phyloP scores from a whole-genome alignment of 352 stramenopile species.

The Thalassiosira livingstoniorum region DNA sequence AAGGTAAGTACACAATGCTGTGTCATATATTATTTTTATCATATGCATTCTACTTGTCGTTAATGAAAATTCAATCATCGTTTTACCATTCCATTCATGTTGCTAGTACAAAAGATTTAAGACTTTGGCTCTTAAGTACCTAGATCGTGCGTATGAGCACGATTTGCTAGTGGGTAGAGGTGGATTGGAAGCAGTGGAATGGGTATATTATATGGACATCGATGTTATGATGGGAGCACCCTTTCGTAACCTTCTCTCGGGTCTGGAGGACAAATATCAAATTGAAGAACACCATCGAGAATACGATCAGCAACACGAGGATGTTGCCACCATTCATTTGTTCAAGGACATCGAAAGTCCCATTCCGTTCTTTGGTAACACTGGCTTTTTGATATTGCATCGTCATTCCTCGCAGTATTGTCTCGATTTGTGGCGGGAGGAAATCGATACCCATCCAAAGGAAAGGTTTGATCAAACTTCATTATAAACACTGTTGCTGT shows the following conservation, averaged over 20 bases:
- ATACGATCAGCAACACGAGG: no score
- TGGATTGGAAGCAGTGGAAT: no score
- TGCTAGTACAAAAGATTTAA: slow-evolving; percentile 5
- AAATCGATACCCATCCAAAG: background rate
- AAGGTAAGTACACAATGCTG: no score
- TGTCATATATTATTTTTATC: no score
- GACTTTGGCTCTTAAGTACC: background rate
- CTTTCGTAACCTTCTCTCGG: background rate
- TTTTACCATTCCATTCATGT: no score
- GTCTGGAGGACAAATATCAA: background rate
- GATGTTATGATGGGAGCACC: slow-evolving; percentile 1
- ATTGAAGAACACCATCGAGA: no score
- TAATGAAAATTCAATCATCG: no score
- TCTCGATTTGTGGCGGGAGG: background rate
- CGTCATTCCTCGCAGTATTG: background rate
- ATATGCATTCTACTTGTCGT: no score
- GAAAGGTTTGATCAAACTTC: background rate
- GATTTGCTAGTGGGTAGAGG: no score
- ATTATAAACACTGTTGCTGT: background rate
- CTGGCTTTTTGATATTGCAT: background rate
- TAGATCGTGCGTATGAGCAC: no score
- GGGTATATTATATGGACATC: slow-evolving; percentile 8
- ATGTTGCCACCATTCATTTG: no score
- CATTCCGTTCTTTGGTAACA: background rate
- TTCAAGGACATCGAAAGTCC: no score